Base-by-base conservation (phyloP, 2,329 filamentous ascomycete species). In the Alternaria alternata region DNA sequence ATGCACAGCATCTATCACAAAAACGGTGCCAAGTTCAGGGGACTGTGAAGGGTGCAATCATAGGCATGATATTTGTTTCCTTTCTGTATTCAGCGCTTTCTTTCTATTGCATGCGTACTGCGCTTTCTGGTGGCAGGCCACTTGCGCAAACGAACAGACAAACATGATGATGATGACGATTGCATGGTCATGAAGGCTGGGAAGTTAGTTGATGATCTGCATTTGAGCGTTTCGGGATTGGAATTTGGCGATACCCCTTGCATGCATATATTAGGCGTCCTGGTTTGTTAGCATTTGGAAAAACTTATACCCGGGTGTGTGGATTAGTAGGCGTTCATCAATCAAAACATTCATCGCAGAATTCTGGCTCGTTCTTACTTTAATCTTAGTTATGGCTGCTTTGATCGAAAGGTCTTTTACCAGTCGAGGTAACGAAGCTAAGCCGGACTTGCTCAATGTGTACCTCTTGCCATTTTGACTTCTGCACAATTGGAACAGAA, bases 1-100 rank as follows among this genome's bases (percentile, higher is more conserved):
- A 39, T 43, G 11, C 58, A 53, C 39, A 62, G 32, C 51, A 60
- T 62, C 32, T 43, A 54, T 20, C 54, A 63, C 52, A 54, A 44
- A 51, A 65, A 69, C 38, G 64, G 70, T 47, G 69, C 68, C 59
- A 75, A 74, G 60, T 73, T 74, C 51, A 66, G 71, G 1, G 58
- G 66, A 54, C 56, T 64, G 57, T 68, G 55, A 30, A 46, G 4
- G 18, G 18, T 41, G 20, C 22, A 38, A 7, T 30, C 7, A 41
- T 39, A 7, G 16, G 3, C 24, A 5, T 43, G 5, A 39, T 43
- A 22, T 30, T 5, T 16, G 7, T 16, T 26, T 32, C 18, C 14
- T 11, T 49, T 20, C 4, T 39, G 28, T n/a, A 28, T 28, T n/a
- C 28, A 32, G 16, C 3, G 16, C 51, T 48, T 57, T 41, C 32